A percentile compares a stretch with the other conserved stretches of the same genome.
phyloP scores from a whole-genome alignment of 1,139 yeast species.

The Neolecta irregularis region DNA sequence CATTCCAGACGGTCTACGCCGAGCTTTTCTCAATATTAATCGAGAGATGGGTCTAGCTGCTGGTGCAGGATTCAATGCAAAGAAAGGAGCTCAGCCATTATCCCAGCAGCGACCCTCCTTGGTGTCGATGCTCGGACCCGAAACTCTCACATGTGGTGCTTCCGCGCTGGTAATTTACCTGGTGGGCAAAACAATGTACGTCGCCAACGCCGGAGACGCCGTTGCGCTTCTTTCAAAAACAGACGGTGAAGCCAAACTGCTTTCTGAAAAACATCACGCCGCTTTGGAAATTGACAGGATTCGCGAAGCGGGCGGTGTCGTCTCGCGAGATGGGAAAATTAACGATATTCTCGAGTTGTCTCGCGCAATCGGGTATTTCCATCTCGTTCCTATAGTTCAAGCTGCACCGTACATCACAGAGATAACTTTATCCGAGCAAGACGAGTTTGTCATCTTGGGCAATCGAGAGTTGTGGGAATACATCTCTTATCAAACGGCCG shows the following conservation, averaged over 20 bases:
- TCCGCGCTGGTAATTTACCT: constrained; percentile 71
- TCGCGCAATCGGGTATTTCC: constrained; percentile 74
- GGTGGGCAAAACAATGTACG: constrained; percentile 50
- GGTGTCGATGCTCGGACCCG: constrained; percentile 32
- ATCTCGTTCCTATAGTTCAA: constrained; percentile 73
- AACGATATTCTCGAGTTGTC: constrained; percentile 75
- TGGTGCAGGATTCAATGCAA: constrained; percentile 25
- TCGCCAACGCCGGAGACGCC: constrained; percentile 86
- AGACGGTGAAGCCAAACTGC: constrained; percentile 60
- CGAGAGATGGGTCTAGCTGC: constrained; percentile 53
- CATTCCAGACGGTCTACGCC: constrained; percentile 52
- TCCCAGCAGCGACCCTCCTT: constrained; percentile 1
- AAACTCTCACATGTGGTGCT: constrained; percentile 73
- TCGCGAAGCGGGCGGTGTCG: constrained; percentile 81
- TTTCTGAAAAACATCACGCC: constrained; percentile 76
- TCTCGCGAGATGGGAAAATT: constrained; percentile 67
- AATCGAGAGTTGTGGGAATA: constrained; percentile 75
- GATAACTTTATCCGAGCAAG: constrained; percentile 47
- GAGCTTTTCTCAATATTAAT: constrained; percentile 65
- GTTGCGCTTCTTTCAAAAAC: constrained; percentile 65
- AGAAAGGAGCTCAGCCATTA: constrained; percentile 8
- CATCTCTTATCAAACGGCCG: constrained; percentile 70
- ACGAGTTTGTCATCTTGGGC: constrained; percentile 78
- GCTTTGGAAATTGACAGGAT: constrained; percentile 73
- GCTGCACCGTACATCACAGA: constrained; percentile 71